These are phyloP conservation scores for Dendrobium huoshanense DNA, from an alignment of 106 monocot species.

Conservation along the genomic window DNA sequence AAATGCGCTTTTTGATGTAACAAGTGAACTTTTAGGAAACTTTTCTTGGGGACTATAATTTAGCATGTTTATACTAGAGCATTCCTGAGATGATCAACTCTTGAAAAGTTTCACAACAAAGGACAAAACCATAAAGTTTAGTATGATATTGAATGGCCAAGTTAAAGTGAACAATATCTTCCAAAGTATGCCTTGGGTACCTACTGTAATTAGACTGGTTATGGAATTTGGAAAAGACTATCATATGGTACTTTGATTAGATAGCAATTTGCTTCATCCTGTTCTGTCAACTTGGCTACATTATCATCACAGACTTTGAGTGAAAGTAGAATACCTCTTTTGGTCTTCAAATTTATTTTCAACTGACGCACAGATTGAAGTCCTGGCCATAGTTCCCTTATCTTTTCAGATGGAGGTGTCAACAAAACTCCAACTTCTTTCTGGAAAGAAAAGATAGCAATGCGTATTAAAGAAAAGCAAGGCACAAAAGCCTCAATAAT, in stretches of 20 bases:
- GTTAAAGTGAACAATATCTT: too few species aligned
- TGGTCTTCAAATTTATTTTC: constrained; percentile 49
- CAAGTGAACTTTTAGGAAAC: too few species aligned
- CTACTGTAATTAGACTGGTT: not conserved
- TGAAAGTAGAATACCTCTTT: constrained; percentile 41
- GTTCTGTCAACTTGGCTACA: not conserved
- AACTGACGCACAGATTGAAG: constrained; percentile 53
- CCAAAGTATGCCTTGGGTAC: too few species aligned
- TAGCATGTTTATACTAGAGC: too few species aligned
- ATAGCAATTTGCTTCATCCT: not conserved
- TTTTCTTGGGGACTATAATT: too few species aligned
- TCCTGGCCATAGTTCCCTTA: constrained; percentile 69
- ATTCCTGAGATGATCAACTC: too few species aligned
- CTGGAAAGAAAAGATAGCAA: constrained; percentile 29
- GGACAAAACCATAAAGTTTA: too few species aligned
- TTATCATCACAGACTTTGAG: not conserved
- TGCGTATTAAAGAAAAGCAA: not conserved
- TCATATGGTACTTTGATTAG: not conserved
- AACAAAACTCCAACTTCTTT: constrained; percentile 63
- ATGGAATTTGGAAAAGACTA: not conserved
- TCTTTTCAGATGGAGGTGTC: constrained; percentile 76
- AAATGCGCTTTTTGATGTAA: too few species aligned
- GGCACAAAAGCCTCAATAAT: not conserved
- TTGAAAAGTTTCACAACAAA: too few species aligned
- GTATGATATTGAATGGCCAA: too few species aligned